Evolutionary conservation across 2,329 filamentous ascomycete species (phyloP).

Genomic region (Colletotrichum trifolii): DNA sequence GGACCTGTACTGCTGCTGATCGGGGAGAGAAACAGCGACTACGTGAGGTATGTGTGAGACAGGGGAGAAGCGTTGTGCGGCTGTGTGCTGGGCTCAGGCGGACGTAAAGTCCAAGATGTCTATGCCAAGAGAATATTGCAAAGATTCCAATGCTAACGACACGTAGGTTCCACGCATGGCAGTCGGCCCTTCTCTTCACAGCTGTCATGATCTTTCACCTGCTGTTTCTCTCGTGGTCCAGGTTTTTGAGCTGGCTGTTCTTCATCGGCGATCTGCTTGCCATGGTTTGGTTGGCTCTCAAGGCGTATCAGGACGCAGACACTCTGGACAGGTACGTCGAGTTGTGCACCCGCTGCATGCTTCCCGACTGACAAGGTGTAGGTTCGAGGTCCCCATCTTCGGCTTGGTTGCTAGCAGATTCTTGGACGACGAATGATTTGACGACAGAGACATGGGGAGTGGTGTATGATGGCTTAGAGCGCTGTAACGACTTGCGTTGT

Average conservation of each 20-base stretch:
- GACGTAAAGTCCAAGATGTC: not conserved
- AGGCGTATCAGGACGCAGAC: conserved; percentile 86
- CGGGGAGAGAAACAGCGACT: conserved; percentile 94
- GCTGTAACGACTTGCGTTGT: conserved; percentile 27
- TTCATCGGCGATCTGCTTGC: conserved; percentile 79
- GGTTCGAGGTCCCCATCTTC: conserved; percentile 90
- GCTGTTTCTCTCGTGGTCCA: conserved; percentile 82
- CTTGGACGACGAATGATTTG: conserved; percentile 79
- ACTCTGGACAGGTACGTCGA: conserved; percentile 67
- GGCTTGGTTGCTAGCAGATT: conserved; percentile 88
- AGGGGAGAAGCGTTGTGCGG: not conserved
- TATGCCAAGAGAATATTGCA: not conserved
- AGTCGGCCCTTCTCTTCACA: conserved; percentile 86
- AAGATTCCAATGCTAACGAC: not conserved
- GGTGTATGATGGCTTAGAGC: not conserved
- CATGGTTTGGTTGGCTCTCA: conserved; percentile 80
- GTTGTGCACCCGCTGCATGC: conserved; percentile 49
- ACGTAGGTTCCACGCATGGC: conserved; percentile 92
- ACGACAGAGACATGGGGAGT: not conserved
- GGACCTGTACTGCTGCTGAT: conserved; percentile 87
- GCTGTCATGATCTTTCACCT: conserved; percentile 81
- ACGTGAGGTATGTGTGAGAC: conserved; percentile 77
- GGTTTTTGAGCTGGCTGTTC: conserved; percentile 84
- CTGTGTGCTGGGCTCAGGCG: not conserved
- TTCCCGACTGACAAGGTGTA: conserved; percentile 45